Evolutionary conservation across 2,329 filamentous ascomycete species (phyloP).

Genomic region (Coniochaeta sp.): DNA sequence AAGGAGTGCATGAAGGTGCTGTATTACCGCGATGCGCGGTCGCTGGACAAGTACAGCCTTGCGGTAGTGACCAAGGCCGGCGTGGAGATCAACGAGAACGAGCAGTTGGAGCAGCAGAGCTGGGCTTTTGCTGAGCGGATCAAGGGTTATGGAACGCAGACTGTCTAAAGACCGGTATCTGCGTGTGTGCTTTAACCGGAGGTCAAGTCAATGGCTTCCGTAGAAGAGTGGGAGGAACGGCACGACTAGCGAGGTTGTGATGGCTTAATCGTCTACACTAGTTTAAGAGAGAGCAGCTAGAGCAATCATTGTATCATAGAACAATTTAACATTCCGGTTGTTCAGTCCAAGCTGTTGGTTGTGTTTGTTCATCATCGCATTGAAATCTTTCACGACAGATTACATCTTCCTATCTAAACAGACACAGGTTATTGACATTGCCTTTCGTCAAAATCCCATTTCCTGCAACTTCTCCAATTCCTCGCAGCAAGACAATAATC

Average conservation of each 20-base stretch:
- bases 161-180: slow-evolving; percentile 33
- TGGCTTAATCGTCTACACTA: not conserved
- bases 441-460: not conserved
- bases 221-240: not conserved
- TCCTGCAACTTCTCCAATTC: not conserved
- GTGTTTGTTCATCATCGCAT: not conserved
- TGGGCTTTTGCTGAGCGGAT: slow-evolving; percentile 97
- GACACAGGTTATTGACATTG: not conserved
- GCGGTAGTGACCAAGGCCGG: slow-evolving; percentile 83
- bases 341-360: not conserved
- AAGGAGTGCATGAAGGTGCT: slow-evolving; percentile 98
- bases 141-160: slow-evolving; percentile 88
- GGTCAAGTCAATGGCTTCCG: too few species aligned
- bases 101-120: slow-evolving; percentile 90
- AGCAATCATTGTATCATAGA: not conserved
- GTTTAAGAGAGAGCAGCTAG: not conserved
- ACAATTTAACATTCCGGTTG: not conserved
- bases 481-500: not conserved
- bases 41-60: slow-evolving; percentile 84
- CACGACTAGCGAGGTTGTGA: not conserved
- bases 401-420: slow-evolving; percentile 1
- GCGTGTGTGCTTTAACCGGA: too few species aligned
- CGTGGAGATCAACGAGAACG: slow-evolving; percentile 75
- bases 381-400: not conserved
- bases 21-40: slow-evolving; percentile 93